Conservation (phyloP, 23 red algal genomes). For the Agarophyton chilense region DNA sequence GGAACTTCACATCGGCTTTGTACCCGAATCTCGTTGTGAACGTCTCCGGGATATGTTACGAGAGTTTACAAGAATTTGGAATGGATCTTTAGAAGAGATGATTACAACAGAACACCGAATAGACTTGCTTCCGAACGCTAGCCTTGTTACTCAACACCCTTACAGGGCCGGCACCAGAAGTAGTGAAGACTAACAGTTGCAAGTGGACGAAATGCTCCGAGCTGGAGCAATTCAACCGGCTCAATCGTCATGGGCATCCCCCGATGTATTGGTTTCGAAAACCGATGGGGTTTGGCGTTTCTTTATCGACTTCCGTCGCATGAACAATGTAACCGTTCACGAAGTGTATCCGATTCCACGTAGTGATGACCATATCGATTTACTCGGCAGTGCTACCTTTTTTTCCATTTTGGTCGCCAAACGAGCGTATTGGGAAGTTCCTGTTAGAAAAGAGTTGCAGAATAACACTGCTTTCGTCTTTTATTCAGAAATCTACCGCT, state of each 20-base stretch:
- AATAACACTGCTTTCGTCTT: too few relatives aligned
- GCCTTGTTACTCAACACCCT: neutral
- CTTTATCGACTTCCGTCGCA: neutral
- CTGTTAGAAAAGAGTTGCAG: too few relatives aligned
- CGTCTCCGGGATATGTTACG: neutral
- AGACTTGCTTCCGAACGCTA: neutral
- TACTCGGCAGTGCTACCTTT: too few relatives aligned
- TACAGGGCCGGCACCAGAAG: neutral
- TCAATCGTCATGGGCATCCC: neutral
- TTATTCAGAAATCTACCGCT: too few relatives aligned
- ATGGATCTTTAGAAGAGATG: neutral
- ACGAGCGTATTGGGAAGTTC: too few relatives aligned
- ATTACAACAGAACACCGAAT: neutral
- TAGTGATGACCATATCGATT: too few relatives aligned
- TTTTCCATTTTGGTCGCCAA: too few relatives aligned
- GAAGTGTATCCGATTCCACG: too few relatives aligned
- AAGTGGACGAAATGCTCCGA: slow-evolving; percentile 28
- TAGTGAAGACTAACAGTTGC: neutral
- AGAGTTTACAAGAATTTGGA: neutral
- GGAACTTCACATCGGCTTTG: neutral
- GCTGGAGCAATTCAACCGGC: neutral
- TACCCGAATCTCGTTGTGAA: neutral
- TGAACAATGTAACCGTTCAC: too few relatives aligned
- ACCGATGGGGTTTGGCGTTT: neutral
- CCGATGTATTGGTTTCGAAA: neutral